phyloP scores from a whole-genome alignment of 108 stramenopile species.

The Nitzschia inconspicua region DNA sequence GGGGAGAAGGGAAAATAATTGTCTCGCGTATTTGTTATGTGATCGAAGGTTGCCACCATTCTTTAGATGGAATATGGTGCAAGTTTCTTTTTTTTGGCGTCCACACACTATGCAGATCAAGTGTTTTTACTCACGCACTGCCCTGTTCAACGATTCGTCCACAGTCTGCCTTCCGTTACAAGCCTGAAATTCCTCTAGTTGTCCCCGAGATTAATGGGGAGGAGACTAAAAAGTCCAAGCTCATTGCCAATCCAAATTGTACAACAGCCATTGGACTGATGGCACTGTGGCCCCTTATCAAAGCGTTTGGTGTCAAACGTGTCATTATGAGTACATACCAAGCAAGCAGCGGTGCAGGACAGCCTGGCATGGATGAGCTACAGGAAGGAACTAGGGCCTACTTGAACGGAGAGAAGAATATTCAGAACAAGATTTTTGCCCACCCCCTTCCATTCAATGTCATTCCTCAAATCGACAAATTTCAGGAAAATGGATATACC shows the following conservation, averaged over 20 bases:
- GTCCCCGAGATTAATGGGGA: slow-evolving; percentile 96
- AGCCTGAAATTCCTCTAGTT: slow-evolving; percentile 87
- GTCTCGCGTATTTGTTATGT: no score
- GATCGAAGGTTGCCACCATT: no score
- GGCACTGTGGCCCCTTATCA: slow-evolving; percentile 94
- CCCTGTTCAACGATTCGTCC: no score
- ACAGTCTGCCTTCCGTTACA: slow-evolving; percentile 93
- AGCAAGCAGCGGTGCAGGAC: slow-evolving; percentile 86
- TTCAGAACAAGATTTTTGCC: slow-evolving; percentile 86
- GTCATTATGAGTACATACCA: slow-evolving; percentile 97
- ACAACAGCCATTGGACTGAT: slow-evolving; percentile 98
- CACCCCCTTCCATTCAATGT: slow-evolving; percentile 98
- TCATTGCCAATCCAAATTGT: slow-evolving; percentile 99
- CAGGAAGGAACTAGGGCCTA: slow-evolving; percentile 75
- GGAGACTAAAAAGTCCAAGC: slow-evolving; percentile 85
- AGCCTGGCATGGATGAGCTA: slow-evolving; percentile 96
- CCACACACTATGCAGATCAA: no score
- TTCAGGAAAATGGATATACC: slow-evolving; percentile 97
- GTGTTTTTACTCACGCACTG: no score
- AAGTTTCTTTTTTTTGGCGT: no score
- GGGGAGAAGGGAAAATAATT: no score
- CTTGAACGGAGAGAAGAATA: slow-evolving; percentile 33
- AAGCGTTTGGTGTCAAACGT: slow-evolving; percentile 86
- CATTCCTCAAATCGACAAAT: slow-evolving; percentile 98
- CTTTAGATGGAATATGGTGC: no score